Conservation (phyloP, 1,284 basidiomycete species). For the Inonotus hispidus region DNA sequence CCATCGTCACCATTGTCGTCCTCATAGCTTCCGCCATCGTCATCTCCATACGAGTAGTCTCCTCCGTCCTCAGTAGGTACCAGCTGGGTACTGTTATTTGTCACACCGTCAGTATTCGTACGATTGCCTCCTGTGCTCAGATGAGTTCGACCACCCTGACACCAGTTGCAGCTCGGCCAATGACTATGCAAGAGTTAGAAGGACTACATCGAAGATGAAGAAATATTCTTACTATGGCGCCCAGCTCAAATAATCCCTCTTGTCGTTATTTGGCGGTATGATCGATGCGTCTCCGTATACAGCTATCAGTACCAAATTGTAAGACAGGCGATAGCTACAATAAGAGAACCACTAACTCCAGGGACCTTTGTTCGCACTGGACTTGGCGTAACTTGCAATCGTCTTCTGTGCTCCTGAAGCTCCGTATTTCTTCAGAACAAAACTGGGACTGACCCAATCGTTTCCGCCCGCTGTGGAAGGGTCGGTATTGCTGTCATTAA, state of each 20-base stretch:
- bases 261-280: slow-evolving; percentile 37
- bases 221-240: slow-evolving; percentile 44
- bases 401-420: slow-evolving; percentile 26
- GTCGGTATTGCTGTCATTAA: too few relatives aligned
- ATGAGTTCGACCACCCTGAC: slow-evolving; percentile 40
- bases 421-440: slow-evolving; percentile 26
- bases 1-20: not conserved
- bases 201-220: not conserved
- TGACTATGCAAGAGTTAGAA: slow-evolving; percentile 33
- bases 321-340: not conserved
- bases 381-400: slow-evolving; percentile 29
- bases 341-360: slow-evolving; percentile 30
- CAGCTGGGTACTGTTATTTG: not conserved
- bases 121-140: slow-evolving; percentile 24
- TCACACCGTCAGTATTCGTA: slow-evolving; percentile 2
- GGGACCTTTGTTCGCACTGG: slow-evolving; percentile 29
- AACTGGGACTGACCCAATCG: slow-evolving; percentile 33
- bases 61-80: not conserved
- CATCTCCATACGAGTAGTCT: slow-evolving; percentile 2
- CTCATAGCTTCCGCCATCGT: not conserved
- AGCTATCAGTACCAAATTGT: slow-evolving; percentile 25
- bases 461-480: slow-evolving; percentile 26
- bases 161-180: slow-evolving; percentile 58
- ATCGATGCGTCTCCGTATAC: slow-evolving; percentile 34
- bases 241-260: slow-evolving; percentile 50